phyloP scores from a whole-genome alignment of 352 stramenopile species.

The Thraustochytrium striatum region DNA sequence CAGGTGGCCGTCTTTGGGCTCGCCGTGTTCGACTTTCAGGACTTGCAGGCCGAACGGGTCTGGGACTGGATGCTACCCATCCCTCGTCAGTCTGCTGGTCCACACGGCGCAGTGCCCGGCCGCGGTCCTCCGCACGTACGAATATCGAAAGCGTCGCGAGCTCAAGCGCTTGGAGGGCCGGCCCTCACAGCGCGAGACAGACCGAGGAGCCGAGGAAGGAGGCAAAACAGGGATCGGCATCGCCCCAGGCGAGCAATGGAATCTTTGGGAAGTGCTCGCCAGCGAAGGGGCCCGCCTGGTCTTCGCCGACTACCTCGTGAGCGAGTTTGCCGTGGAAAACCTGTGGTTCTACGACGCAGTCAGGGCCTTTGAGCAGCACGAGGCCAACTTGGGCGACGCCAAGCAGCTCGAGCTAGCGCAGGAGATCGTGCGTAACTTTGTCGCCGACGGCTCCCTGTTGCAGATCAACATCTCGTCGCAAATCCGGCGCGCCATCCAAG shows the following conservation, averaged over 20 bases:
- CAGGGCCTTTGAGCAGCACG: neutral
- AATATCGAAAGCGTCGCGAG: no score
- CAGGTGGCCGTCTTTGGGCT: no score
- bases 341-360: neutral
- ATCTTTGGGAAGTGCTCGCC: neutral
- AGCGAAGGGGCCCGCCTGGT: neutral
- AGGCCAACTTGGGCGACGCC: neutral
- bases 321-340: neutral
- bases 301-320: neutral
- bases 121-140: no score
- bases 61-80: no score
- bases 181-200: no score
- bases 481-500: neutral
- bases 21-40: no score
- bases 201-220: no score
- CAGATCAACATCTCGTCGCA: neutral
- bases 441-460: neutral
- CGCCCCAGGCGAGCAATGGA: neutral
- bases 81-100: no score
- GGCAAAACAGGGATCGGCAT: no score
- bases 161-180: no score
- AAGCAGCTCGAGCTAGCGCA: neutral
- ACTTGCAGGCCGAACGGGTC: no score
- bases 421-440: neutral
- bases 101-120: no score